Conservation (phyloP, 208 protist genomes). For the Angomonas deanei region DNA sequence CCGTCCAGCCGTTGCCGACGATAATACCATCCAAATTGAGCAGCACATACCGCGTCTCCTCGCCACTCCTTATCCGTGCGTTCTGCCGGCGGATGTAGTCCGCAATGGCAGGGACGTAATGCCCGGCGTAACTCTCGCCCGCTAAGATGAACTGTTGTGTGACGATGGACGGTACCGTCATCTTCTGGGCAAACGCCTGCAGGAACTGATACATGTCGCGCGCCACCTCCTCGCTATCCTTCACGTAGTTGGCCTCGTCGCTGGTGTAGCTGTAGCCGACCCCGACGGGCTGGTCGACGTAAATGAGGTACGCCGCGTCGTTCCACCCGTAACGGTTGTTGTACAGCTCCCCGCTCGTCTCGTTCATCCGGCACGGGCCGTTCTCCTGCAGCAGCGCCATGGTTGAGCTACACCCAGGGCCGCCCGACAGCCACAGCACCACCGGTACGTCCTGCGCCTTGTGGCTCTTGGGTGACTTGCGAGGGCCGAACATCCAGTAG, state of each 20-base stretch:
- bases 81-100: slow-evolving; percentile 43
- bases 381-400: slow-evolving; percentile 70
- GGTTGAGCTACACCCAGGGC: slow-evolving; percentile 80
- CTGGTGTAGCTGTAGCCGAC: slow-evolving; percentile 80
- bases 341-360: slow-evolving; percentile 24
- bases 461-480: slow-evolving; percentile 31
- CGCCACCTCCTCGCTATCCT: slow-evolving; percentile 63
- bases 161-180: slow-evolving; percentile 24
- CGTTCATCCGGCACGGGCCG: slow-evolving; percentile 77
- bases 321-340: slow-evolving; percentile 83
- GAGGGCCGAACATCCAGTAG: slow-evolving; percentile 87
- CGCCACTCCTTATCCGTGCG: neutral
- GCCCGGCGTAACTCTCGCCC: slow-evolving; percentile 81
- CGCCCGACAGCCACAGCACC: slow-evolving; percentile 88
- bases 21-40: slow-evolving; percentile 68
- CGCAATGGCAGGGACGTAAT: slow-evolving; percentile 61
- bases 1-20: slow-evolving; percentile 88
- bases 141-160: slow-evolving; percentile 73
- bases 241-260: slow-evolving; percentile 39
- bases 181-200: slow-evolving; percentile 50
- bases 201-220: slow-evolving; percentile 89
- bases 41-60: slow-evolving; percentile 11
- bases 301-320: slow-evolving; percentile 78
- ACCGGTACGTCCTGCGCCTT: slow-evolving; percentile 43
- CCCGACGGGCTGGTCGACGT: slow-evolving; percentile 87